Evolutionary conservation across 202 grass and related monocot genomes (phyloP).

Genomic region (Digitaria exilis): DNA sequence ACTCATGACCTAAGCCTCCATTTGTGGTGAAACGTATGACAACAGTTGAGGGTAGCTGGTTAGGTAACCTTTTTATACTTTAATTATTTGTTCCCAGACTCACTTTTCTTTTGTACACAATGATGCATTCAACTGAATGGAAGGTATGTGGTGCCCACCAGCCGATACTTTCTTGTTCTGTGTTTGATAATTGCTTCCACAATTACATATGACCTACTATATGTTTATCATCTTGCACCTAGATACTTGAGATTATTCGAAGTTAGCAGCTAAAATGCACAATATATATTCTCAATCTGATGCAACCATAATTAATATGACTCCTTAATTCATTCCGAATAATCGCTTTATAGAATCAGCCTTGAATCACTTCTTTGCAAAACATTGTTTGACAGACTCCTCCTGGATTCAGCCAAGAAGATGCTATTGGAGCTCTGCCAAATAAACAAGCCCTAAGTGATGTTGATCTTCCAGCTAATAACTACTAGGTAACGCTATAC

Average conservation of each 20-base stretch:
- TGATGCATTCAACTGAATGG: constrained; percentile 6
- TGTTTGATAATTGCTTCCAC: constrained; percentile 1
- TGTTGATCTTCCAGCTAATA: constrained; percentile 24
- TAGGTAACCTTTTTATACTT: constrained; percentile 22
- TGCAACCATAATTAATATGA: background rate
- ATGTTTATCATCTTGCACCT: background rate
- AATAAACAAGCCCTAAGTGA: background rate
- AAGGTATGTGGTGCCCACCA: background rate
- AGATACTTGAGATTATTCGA: background rate
- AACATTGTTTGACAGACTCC: too few species aligned
- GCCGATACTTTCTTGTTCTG: background rate
- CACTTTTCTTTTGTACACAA: constrained; percentile 16
- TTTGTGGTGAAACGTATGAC: constrained; percentile 25
- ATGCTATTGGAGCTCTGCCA: too few species aligned
- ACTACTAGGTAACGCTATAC: background rate
- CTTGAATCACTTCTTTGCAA: too few species aligned
- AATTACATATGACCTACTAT: background rate
- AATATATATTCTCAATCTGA: background rate
- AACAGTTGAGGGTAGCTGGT: background rate
- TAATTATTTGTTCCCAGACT: constrained; percentile 18
- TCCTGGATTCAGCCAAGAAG: too few species aligned
- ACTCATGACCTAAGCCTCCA: constrained; percentile 29
- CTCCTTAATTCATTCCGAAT: too few species aligned
- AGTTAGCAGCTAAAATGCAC: background rate
- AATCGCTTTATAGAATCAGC: too few species aligned